These are phyloP conservation scores for Neurospora pannonica DNA, from an alignment of 495 filamentous ascomycete genomes.

Conservation along the genomic window DNA sequence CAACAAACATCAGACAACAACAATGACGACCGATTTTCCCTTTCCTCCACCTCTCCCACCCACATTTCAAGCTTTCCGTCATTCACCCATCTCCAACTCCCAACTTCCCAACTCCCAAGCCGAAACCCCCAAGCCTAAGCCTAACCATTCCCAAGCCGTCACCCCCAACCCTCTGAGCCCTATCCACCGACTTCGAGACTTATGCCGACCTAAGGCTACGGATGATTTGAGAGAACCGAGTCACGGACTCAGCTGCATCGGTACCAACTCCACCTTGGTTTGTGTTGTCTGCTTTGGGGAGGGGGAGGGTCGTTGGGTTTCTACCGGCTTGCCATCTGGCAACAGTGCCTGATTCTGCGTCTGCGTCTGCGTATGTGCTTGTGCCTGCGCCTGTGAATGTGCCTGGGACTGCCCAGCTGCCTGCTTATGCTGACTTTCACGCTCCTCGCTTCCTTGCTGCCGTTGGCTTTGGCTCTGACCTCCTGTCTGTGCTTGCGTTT, in stretches of 20 bases:
- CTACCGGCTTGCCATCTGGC: not conserved
- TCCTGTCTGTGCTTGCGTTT: not conserved
- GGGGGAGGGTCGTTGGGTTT: not conserved
- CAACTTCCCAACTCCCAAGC: not conserved
- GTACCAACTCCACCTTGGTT: not conserved
- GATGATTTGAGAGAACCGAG: not conserved
- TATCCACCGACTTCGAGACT: not conserved
- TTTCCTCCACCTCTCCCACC: not conserved
- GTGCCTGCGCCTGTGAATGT: not conserved
- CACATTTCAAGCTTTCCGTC: not conserved
- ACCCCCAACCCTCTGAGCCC: not conserved
- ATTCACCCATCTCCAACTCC: not conserved
- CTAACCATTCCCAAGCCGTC: not conserved
- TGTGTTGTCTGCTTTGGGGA: not conserved
- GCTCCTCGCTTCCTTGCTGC: not conserved
- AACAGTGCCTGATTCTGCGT: not conserved
- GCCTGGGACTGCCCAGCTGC: not conserved
- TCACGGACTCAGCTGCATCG: not conserved
- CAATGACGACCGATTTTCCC: not conserved
- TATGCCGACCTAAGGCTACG: not conserved
- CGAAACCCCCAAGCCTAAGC: not conserved
- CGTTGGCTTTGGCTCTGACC: not conserved
- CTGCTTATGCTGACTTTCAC: not conserved
- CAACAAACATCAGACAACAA: not conserved
- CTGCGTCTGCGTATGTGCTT: not conserved